Evolutionary conservation across 1,139 yeast species (phyloP).

Genomic region (Debaryomyces subglobosus): DNA sequence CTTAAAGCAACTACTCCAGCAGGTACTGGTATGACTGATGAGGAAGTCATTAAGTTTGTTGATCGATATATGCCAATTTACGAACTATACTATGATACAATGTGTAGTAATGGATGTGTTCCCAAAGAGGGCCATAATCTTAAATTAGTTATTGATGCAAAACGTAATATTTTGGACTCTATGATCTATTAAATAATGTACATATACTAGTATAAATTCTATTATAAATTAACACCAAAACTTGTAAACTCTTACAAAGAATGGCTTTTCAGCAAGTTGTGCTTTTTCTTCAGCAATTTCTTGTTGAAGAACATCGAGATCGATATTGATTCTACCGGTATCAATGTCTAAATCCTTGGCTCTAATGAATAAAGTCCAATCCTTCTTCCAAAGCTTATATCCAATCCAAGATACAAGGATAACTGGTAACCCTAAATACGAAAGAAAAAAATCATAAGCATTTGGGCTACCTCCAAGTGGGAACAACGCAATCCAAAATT

Average conservation of each 20-base stretch:
- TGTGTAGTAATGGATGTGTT: conserved; percentile 32
- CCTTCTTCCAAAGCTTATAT: conserved; percentile 45
- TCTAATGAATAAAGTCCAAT: conserved; percentile 38
- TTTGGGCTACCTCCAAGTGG: conserved; percentile 41
- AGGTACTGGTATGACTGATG: conserved; percentile 83
- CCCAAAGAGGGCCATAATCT: conserved; percentile 21
- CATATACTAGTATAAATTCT: conserved; percentile 1
- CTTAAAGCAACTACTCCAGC: conserved; percentile 40
- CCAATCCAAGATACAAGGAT: conserved; percentile 40
- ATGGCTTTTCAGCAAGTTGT: conserved; percentile 33
- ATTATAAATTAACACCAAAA: conserved; percentile 32
- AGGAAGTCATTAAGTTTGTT: conserved; percentile 65
- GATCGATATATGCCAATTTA: conserved; percentile 89
- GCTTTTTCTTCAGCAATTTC: conserved; percentile 47
- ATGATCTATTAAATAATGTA: conserved; percentile 8
- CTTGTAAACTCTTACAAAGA: conserved; percentile 28
- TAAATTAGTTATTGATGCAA: conserved; percentile 29
- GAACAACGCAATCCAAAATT: conserved; percentile 49
- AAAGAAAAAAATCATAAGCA: conserved; percentile 38
- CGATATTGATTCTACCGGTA: conserved; percentile 39
- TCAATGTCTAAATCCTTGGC: conserved; percentile 44
- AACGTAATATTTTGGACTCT: conserved; percentile 21
- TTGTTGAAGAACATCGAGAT: conserved; percentile 42
- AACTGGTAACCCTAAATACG: conserved; percentile 43
- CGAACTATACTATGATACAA: conserved; percentile 59